Conservation (phyloP, 306 rosid genomes). For the Oemleria cerasiformis region DNA sequence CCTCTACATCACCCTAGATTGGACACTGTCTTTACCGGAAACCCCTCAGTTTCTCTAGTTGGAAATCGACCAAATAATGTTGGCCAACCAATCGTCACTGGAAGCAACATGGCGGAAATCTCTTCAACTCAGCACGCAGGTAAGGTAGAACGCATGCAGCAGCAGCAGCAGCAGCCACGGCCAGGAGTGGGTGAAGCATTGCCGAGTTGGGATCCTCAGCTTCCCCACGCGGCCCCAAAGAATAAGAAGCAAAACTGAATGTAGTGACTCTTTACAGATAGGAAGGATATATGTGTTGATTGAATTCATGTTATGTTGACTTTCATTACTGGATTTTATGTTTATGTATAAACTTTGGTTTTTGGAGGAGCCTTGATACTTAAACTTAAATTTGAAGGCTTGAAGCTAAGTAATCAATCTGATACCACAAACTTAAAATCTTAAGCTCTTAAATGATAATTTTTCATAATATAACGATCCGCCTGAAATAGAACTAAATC, state of each 20-base stretch:
- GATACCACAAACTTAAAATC: no score
- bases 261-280: neutral
- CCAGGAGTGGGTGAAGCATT: slow-evolving; percentile 26
- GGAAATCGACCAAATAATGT: slow-evolving; percentile 30
- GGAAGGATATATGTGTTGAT: slow-evolving; percentile 2
- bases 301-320: neutral
- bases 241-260: slow-evolving; percentile 23
- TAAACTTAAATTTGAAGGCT: neutral
- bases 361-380: no score
- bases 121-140: slow-evolving; percentile 26
- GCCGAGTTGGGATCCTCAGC: slow-evolving; percentile 30
- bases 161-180: slow-evolving; percentile 33
- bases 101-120: slow-evolving; percentile 32
- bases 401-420: no score
- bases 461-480: no score
- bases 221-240: slow-evolving; percentile 18
- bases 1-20: slow-evolving; percentile 34
- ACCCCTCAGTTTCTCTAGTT: slow-evolving; percentile 18
- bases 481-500: no score
- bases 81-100: slow-evolving; percentile 19
- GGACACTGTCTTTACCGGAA: slow-evolving; percentile 26
- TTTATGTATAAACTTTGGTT: no score
- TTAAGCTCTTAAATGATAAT: no score
- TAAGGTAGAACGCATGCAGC: slow-evolving; percentile 22
- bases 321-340: neutral